Evolutionary conservation across 257 asterid genomes (phyloP).

Genomic region (Prunella vulgaris): DNA sequence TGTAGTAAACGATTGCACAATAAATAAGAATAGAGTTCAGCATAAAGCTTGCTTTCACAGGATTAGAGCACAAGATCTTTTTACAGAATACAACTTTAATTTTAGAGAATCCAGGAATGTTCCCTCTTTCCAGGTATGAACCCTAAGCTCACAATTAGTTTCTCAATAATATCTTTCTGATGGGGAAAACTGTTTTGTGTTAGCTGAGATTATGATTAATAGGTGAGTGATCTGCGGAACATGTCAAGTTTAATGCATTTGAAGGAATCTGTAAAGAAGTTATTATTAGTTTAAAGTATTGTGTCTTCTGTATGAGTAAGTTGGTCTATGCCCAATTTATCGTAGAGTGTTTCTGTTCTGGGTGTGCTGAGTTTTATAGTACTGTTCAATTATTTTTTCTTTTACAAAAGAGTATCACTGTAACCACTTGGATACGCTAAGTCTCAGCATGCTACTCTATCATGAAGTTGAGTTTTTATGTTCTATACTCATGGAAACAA

Average conservation of each 20-base stretch:
- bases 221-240: background rate
- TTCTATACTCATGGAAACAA: background rate
- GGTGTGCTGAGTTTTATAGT: background rate
- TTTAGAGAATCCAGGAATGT: too few relatives aligned
- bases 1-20: too few relatives aligned
- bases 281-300: background rate
- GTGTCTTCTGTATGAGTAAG: background rate
- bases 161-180: too few relatives aligned
- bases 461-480: background rate
- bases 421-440: background rate
- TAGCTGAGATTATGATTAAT: background rate
- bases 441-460: background rate
- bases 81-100: too few relatives aligned
- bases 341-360: background rate
- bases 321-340: background rate
- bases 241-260: too few relatives aligned
- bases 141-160: too few relatives aligned
- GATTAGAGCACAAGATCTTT: too few relatives aligned
- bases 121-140: too few relatives aligned
- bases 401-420: background rate
- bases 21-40: too few relatives aligned
- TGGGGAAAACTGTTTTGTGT: too few relatives aligned
- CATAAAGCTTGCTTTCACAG: too few relatives aligned
- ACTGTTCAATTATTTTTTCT: background rate
- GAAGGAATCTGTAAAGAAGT: background rate